These are phyloP conservation scores for Blastobotrys robertii DNA, from an alignment of 805 yeast genomes.

Conservation along the genomic window DNA sequence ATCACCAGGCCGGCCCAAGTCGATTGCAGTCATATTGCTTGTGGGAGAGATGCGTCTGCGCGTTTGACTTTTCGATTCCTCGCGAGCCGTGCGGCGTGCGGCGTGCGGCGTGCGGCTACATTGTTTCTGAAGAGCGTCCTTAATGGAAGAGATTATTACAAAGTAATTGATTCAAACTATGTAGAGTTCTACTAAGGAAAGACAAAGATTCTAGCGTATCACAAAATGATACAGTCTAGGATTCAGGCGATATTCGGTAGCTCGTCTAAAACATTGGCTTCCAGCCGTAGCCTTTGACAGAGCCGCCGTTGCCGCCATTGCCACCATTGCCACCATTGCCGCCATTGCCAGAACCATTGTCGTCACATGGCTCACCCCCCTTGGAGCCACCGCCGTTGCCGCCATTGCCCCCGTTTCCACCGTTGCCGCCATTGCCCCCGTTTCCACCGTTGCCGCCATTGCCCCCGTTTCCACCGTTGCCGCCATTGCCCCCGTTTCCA, in stretches of 20 bases:
- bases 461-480: slow-evolving; percentile 1
- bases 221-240: too few relatives aligned
- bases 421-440: slow-evolving; percentile 2
- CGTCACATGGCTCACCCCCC: too few relatives aligned
- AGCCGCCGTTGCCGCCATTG: slow-evolving; percentile 2
- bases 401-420: background rate
- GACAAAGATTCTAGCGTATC: too few relatives aligned
- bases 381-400: background rate
- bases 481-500: background rate
- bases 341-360: background rate
- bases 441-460: slow-evolving; percentile 1
- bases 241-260: too few relatives aligned
- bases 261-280: too few relatives aligned
- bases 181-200: too few relatives aligned
- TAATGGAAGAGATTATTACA: too few relatives aligned
- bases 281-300: too few relatives aligned
- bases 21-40: slow-evolving; percentile 10
- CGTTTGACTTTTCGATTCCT: background rate
- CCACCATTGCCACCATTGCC: slow-evolving; percentile 3
- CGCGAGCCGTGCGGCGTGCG: too few relatives aligned
- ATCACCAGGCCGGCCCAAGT: slow-evolving; percentile 41
- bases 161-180: background rate
- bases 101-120: too few relatives aligned
- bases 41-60: background rate
- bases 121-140: background rate